Percentiles rank a stretch among this genome's conserved stretches.
Evolutionary conservation across 768 basidiomycete genomes (phyloP).

Genomic region (Melanogaster broomeanus): DNA sequence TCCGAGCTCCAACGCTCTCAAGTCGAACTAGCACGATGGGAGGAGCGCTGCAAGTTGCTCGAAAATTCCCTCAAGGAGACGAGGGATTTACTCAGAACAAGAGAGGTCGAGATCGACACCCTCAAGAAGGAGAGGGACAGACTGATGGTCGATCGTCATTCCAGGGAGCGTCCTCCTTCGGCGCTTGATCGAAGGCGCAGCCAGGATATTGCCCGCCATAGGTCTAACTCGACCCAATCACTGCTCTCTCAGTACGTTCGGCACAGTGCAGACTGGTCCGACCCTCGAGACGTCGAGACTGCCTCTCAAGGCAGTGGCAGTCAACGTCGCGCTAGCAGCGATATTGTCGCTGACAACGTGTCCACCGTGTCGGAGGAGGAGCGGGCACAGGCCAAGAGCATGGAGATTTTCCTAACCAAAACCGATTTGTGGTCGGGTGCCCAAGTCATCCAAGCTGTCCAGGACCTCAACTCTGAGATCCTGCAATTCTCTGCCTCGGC

Average conservation of each 20-base stretch:
- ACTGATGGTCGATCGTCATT: slow-evolving; percentile 23
- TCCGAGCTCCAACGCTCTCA: slow-evolving; percentile 56
- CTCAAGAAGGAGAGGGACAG: slow-evolving; percentile 44
- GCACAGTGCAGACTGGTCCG: slow-evolving; percentile 35
- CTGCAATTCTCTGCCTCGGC: slow-evolving; percentile 79
- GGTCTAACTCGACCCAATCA: slow-evolving; percentile 33
- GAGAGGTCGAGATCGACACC: slow-evolving; percentile 62
- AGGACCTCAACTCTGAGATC: slow-evolving; percentile 79
- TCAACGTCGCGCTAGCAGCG: slow-evolving; percentile 14
- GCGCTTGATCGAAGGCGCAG: slow-evolving; percentile 32
- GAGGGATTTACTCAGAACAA: slow-evolving; percentile 54
- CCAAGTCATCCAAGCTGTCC: slow-evolving; percentile 75
- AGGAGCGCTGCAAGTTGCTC: slow-evolving; percentile 63
- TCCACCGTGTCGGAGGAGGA: slow-evolving; percentile 50
- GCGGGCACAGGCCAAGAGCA: slow-evolving; percentile 54
- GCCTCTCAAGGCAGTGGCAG: slow-evolving; percentile 12
- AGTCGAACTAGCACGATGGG: slow-evolving; percentile 53
- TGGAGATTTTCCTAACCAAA: slow-evolving; percentile 71
- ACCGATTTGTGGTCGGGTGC: slow-evolving; percentile 76
- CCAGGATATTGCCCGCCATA: slow-evolving; percentile 24
- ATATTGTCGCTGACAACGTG: slow-evolving; percentile 21
- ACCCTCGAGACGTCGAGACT: slow-evolving; percentile 19
- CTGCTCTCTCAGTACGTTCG: slow-evolving; percentile 31
- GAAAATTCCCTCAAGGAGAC: slow-evolving; percentile 68
- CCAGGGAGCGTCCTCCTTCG: slow-evolving; percentile 21